phyloP scores from a whole-genome alignment of 306 rosid genomes.

The Fragaria vesca region DNA sequence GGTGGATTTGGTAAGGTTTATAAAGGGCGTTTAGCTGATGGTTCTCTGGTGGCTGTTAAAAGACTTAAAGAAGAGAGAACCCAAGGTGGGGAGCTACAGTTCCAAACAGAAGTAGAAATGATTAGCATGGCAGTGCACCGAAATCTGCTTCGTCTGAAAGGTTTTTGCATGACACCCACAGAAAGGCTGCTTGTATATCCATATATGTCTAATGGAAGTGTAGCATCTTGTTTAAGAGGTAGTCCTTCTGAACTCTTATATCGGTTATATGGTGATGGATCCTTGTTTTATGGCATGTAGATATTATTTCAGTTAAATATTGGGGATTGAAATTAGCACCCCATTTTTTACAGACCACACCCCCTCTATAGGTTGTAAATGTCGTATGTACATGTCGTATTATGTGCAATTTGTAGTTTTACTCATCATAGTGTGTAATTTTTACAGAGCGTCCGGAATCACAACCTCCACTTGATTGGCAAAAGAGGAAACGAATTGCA shows the following conservation, averaged over 20 bases:
- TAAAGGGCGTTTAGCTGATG: conserved; percentile 93
- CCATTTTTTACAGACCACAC: too few relatives aligned
- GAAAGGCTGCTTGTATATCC: conserved; percentile 97
- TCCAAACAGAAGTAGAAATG: conserved; percentile 96
- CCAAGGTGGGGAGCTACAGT: conserved; percentile 88
- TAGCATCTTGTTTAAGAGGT: conserved; percentile 97
- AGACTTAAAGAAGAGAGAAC: conserved; percentile 90
- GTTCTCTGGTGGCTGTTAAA: conserved; percentile 86
- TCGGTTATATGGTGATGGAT: neutral
- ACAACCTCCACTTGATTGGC: conserved; percentile 69
- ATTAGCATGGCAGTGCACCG: conserved; percentile 98
- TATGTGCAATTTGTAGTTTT: conserved; percentile 6
- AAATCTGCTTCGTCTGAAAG: conserved; percentile 83
- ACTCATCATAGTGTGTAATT: conserved; percentile 8
- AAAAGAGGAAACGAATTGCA: conserved; percentile 57
- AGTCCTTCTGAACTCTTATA: neutral
- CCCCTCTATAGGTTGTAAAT: neutral
- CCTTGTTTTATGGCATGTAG: neutral
- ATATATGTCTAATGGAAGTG: conserved; percentile 90
- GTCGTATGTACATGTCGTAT: neutral
- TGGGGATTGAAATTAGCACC: neutral
- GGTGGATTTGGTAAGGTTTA: conserved; percentile 98
- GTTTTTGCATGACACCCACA: conserved; percentile 97
- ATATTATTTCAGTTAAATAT: neutral
- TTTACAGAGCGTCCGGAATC: conserved; percentile 59